Base-by-base conservation (phyloP, 2,329 filamentous ascomycete species). In the Alternaria tenuissima region DNA sequence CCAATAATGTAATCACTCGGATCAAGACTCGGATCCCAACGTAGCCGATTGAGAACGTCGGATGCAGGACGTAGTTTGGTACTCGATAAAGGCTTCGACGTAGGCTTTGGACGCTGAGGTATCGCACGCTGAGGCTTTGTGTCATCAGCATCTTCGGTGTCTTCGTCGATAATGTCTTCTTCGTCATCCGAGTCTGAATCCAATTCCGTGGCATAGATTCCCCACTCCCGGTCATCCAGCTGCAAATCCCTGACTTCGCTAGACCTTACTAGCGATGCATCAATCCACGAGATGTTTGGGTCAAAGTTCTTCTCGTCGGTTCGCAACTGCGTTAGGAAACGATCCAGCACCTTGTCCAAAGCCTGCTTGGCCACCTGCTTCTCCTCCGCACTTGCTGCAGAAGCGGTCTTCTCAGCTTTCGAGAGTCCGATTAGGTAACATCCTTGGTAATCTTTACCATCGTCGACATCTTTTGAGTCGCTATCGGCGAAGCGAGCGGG, bases 341-440 rank as follows among this genome's bases (percentile, higher is more conserved):
- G 69, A 9, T 75, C 69, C 6, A 81, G 61, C 1, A 69, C 56
- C 14, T 75, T 72, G 14, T 76, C 63, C 7, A 90, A 76, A 2
- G 79, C 76, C 26, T 78, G 79, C 3, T 83, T 77, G 2, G 81
- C 78, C 4, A 76, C 61, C 52, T 80, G 80, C 11, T 80, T 74
- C 18, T 85, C 81, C 5, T 85, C 71, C 18, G 67, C 58, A 14
- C 34, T 60, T 5, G 34, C 34, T 14, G 26, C 4, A 2, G 34
- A 43, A 3, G 28, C 24, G 5, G 46, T 18, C 24, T 49, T 62
- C 1, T 60, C 20, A 18, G 46, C 55, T 44, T 67, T 74, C 4
- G 75, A 71, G 12, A 91, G 78, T 0, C 88, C 88, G 20, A 90
- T 81, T 3, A 91, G 81, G 69, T 90, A 90, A 62, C 81, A 87